Evolutionary conservation across 2,329 filamentous ascomycete species (phyloP).

Genomic region (Emericellopsis atlantica): DNA sequence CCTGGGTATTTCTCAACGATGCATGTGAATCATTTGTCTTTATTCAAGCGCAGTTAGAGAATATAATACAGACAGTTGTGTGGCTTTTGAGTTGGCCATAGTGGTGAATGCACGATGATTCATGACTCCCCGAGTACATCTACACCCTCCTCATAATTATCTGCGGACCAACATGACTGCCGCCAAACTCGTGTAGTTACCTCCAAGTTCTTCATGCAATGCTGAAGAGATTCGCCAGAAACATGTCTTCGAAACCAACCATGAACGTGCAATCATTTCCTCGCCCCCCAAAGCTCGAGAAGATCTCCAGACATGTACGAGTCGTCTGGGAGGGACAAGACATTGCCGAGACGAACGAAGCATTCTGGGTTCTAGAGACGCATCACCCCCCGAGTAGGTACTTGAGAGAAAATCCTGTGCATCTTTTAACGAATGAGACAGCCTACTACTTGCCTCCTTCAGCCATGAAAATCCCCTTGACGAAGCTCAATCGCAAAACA

Average conservation of each 20-base stretch:
- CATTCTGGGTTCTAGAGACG: constrained; percentile 50
- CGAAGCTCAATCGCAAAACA: constrained; percentile 26
- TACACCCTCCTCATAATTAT: too few relatives aligned
- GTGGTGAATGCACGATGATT: too few relatives aligned
- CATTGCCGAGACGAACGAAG: constrained; percentile 45
- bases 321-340: constrained; percentile 41
- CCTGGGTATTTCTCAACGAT: too few relatives aligned
- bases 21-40: too few relatives aligned
- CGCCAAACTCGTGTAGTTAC: too few relatives aligned
- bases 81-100: too few relatives aligned
- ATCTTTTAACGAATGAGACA: constrained; percentile 8
- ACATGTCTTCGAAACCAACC: constrained; percentile 24
- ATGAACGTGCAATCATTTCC: constrained; percentile 46
- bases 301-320: constrained; percentile 37
- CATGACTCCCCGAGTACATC: too few relatives aligned
- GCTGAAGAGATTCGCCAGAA: too few relatives aligned
- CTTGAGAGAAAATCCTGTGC: not conserved
- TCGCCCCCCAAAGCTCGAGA: constrained; percentile 43
- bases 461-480: constrained; percentile 31
- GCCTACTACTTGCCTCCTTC: constrained; percentile 47
- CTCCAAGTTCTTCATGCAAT: too few relatives aligned
- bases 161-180: too few relatives aligned
- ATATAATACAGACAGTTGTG: too few relatives aligned
- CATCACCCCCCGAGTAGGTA: constrained; percentile 43
- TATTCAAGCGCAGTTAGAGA: too few relatives aligned